A percentile compares a stretch with the other conserved stretches of the same genome.
phyloP scores from a whole-genome alignment of 805 yeast genomes.

The Starmerella vaccinii region DNA sequence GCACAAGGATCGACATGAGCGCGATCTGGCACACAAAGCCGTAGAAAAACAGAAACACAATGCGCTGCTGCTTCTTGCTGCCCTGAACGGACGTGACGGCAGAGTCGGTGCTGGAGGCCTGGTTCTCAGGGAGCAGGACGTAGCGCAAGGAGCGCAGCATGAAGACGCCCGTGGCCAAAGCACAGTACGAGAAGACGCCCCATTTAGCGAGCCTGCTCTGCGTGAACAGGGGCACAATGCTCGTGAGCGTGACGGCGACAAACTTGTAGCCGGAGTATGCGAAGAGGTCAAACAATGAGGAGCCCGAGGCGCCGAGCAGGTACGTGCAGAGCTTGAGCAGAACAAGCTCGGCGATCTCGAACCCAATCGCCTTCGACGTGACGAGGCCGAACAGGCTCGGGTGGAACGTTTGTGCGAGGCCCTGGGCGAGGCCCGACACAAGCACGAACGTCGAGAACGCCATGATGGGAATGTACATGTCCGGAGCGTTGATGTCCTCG shows the following conservation, averaged over 20 bases:
- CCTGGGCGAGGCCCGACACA: slow-evolving; percentile 73
- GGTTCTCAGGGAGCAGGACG: slow-evolving; percentile 51
- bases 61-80: slow-evolving; percentile 59
- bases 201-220: slow-evolving; percentile 37
- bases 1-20: slow-evolving; percentile 58
- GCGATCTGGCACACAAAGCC: slow-evolving; percentile 70
- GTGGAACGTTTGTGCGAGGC: slow-evolving; percentile 79
- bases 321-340: slow-evolving; percentile 76
- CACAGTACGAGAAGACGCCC: slow-evolving; percentile 41
- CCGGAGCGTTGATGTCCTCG: slow-evolving; percentile 90
- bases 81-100: slow-evolving; percentile 46
- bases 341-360: slow-evolving; percentile 62
- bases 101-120: slow-evolving; percentile 39
- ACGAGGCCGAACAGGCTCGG: slow-evolving; percentile 85
- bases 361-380: slow-evolving; percentile 76
- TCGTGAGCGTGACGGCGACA: slow-evolving; percentile 45
- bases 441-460: slow-evolving; percentile 79
- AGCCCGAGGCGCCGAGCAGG: slow-evolving; percentile 51
- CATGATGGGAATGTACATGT: slow-evolving; percentile 91
- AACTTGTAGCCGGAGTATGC: slow-evolving; percentile 93
- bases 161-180: slow-evolving; percentile 46
- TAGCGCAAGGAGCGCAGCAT: slow-evolving; percentile 48
- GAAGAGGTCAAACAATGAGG: slow-evolving; percentile 70
- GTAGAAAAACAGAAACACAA: slow-evolving; percentile 77
- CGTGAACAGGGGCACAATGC: slow-evolving; percentile 29